Percentiles rank a stretch among this genome's conserved stretches.
Evolutionary conservation across 2,329 filamentous ascomycete genomes (phyloP).

Genomic region (Periconia macrospinosa): DNA sequence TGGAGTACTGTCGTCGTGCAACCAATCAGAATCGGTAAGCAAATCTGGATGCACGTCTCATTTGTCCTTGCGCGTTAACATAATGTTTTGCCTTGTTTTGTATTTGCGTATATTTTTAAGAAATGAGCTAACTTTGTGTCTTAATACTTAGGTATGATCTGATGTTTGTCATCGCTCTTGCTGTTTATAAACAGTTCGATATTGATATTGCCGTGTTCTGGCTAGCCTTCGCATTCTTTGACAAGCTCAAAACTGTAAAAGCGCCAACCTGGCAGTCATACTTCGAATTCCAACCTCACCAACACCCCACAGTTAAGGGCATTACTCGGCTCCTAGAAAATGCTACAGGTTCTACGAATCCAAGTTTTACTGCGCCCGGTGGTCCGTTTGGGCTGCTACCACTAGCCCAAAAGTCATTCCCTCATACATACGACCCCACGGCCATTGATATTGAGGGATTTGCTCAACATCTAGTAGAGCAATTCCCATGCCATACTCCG

Average conservation of each 20-base stretch:
- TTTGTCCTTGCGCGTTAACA: too few relatives aligned
- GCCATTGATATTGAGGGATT: not conserved
- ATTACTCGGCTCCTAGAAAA: too few relatives aligned
- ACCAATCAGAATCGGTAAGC: not conserved
- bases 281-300: not conserved
- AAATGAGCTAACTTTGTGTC: not conserved
- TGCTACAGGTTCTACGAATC: too few relatives aligned
- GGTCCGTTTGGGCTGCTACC: not conserved
- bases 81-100: too few relatives aligned
- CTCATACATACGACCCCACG: not conserved
- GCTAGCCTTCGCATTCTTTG: not conserved
- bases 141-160: not conserved
- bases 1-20: not conserved
- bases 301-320: too few relatives aligned
- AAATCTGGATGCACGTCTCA: not conserved
- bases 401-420: not conserved
- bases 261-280: not conserved
- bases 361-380: too few relatives aligned
- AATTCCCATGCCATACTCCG: not conserved
- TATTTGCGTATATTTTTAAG: not conserved
- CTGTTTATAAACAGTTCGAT: not conserved
- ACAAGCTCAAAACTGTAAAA: not conserved
- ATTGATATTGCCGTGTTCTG: not conserved
- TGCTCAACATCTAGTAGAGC: not conserved
- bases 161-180: not conserved